Evolutionary conservation across 768 basidiomycete genomes (phyloP).

Genomic region (Mycena indigotica): DNA sequence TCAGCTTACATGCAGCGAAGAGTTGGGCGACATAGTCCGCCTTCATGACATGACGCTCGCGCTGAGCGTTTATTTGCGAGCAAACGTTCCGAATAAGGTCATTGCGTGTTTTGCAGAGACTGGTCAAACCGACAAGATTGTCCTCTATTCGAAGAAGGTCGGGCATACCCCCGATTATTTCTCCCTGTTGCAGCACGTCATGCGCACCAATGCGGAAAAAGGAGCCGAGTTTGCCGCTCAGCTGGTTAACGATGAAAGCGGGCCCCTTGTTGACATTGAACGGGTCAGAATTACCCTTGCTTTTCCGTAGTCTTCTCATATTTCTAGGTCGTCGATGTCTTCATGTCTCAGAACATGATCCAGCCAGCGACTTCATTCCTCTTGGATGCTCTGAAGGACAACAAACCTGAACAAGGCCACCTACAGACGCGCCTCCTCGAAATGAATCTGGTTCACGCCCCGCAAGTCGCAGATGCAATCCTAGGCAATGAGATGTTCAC

Average conservation of each 20-base stretch:
- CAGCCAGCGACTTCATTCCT: conserved; percentile 98
- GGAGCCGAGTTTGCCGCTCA: conserved; percentile 97
- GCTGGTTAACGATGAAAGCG: conserved; percentile 89
- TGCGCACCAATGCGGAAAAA: conserved; percentile 95
- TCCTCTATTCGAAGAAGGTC: conserved; percentile 97
- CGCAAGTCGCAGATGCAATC: conserved; percentile 98
- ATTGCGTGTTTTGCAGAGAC: conserved; percentile 99
- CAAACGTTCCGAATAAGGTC: conserved; percentile 98
- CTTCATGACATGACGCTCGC: conserved; percentile 95
- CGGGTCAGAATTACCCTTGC: conserved; percentile 51
- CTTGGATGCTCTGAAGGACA: conserved; percentile 96
- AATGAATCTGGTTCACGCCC: conserved; percentile 97
- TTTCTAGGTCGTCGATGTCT: conserved; percentile 88
- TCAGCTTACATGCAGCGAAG: conserved; percentile 96
- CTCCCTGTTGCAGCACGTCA: conserved; percentile 90
- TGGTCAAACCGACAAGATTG: conserved; percentile 97
- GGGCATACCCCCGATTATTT: conserved; percentile 92
- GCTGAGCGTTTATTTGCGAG: conserved; percentile 94
- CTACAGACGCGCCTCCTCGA: conserved; percentile 95
- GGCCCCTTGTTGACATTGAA: conserved; percentile 92
- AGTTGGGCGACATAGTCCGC: conserved; percentile 96
- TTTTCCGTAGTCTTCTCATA: conserved; percentile 7
- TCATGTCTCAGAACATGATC: conserved; percentile 99
- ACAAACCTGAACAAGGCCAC: conserved; percentile 94
- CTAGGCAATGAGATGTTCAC: conserved; percentile 98